Evolutionary conservation across 75 land plant species (phyloP).

Genomic region (Pinus tabuliformis): DNA sequence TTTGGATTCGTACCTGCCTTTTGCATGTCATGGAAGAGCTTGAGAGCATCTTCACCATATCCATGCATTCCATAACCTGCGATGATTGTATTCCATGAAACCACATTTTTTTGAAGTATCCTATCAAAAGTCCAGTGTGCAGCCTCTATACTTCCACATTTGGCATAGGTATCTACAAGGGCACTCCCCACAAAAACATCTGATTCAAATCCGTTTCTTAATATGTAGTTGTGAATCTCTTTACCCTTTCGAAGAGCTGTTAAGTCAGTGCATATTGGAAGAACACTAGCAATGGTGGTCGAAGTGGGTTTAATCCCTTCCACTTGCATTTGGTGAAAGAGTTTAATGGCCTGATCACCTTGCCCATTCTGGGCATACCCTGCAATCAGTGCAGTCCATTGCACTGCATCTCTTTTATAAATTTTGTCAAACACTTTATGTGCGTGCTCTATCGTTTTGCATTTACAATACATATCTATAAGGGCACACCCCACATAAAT

Average conservation of each 20-base stretch:
- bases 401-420: background rate
- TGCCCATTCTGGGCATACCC: background rate
- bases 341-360: background rate
- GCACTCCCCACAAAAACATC: constrained; percentile 1
- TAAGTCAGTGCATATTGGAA: background rate
- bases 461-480: constrained; percentile 1
- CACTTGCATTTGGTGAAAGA: background rate
- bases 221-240: background rate
- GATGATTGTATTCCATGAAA: background rate
- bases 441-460: background rate
- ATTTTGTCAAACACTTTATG: background rate
- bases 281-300: background rate
- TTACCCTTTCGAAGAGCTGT: background rate
- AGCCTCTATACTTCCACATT: background rate
- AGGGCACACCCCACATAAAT: background rate
- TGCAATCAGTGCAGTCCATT: background rate
- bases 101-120: background rate
- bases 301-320: background rate
- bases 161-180: constrained; percentile 1
- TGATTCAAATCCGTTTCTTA: background rate
- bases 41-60: background rate
- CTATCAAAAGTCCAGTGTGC: background rate
- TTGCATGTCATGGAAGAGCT: constrained; percentile 1
- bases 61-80: background rate
- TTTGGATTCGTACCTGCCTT: background rate